phyloP scores from a whole-genome alignment of 768 basidiomycete genomes.

The Boletus reticulatus region DNA sequence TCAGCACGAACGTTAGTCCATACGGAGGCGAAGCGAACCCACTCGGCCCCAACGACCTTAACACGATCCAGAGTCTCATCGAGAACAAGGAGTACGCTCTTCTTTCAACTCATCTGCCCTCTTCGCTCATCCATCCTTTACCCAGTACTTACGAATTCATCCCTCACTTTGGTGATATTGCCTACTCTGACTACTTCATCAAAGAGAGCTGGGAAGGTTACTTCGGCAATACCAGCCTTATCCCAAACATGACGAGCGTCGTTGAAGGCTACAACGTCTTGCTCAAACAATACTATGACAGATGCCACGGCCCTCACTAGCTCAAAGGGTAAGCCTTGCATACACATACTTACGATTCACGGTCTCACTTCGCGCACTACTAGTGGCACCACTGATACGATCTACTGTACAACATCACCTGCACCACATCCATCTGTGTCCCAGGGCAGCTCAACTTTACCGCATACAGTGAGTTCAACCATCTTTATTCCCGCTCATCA shows the following conservation, averaged over 20 bases:
- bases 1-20: conserved; percentile 29
- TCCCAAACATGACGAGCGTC: conserved; percentile 25
- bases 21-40: conserved; percentile 19
- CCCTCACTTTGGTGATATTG: conserved; percentile 25
- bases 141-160: conserved; percentile 26
- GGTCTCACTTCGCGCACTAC: background rate
- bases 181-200: conserved; percentile 30
- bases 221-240: conserved; percentile 26
- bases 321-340: conserved; percentile 20
- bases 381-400: conserved; percentile 23
- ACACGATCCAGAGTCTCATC: conserved; percentile 29
- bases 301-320: conserved; percentile 24
- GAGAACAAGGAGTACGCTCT: conserved; percentile 28
- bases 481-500: background rate
- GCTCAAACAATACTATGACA: conserved; percentile 29
- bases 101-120: background rate
- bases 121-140: background rate
- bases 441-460: conserved; percentile 28
- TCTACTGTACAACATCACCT: conserved; percentile 27
- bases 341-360: background rate
- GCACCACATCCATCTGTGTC: conserved; percentile 26
- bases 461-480: conserved; percentile 23
- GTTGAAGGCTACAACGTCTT: conserved; percentile 24
- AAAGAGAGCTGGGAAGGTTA: conserved; percentile 31
- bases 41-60: conserved; percentile 26